Base-by-base conservation (phyloP, 768 basidiomycete genomes). In the Lactarius hatsudake region DNA sequence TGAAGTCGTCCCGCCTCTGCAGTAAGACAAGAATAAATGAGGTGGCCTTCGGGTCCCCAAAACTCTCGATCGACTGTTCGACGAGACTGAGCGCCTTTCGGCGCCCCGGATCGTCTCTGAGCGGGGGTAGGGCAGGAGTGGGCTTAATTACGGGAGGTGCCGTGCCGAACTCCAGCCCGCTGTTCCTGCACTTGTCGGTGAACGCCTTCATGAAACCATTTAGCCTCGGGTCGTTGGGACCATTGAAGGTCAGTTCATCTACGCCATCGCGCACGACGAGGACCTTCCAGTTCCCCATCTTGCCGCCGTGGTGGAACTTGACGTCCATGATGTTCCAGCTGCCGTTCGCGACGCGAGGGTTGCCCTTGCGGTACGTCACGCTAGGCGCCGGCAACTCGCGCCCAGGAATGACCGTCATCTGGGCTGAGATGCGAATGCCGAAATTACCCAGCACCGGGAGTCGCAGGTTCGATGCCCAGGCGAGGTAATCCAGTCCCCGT, bases 301-400 rank as follows among this genome's bases (percentile, higher is more conserved):
- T 71, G 0, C 81, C 87, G 0, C 85, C 85, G 0, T 71, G 73
- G 38, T 87, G 85, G 72, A 94, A 92, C 72, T 86, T 85, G 62
- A 89, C 87, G 28, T 87, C 81, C 40, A 88, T 74, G 61, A 93
- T 87, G 69, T 93, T 93, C 92, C 92, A 94, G 45, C 84, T 83
- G 0, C 87, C 93, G 38, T 88, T 84, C 42, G 72, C 77, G 7
- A 86, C 82, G 15, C 76, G 80, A 3, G 75, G 62, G 75, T 78
- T 73, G 7, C 64, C 73, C 2, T 84, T 86, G 5, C 70, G 75
- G 43, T 94, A 94, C 2, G 78, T 78, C 59, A 93, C 72, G 1
- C 69, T 66, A 0, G 93, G 93, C 0, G 87, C 76, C 0, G 77
- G 78, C 1, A 94, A 83, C 65, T 89, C 82, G 18, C 92, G 84